Evolutionary conservation across 495 filamentous ascomycete genomes (phyloP).

Genomic region (Schizothecium vesticola): DNA sequence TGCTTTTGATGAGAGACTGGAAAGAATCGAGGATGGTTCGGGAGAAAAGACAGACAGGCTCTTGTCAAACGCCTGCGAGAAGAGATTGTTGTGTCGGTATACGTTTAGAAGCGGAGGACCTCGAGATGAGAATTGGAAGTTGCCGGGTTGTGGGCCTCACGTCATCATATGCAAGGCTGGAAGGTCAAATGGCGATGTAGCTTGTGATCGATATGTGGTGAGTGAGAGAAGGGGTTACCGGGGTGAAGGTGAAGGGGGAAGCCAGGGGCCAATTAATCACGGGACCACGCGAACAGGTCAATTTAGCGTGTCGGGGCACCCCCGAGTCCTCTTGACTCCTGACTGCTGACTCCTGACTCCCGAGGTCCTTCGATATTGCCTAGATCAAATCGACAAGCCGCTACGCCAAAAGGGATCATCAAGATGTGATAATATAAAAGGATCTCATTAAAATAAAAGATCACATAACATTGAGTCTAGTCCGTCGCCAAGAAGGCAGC

Average conservation of each 20-base stretch:
- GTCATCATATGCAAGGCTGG: background rate
- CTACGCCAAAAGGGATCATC: background rate
- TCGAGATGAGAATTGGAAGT: background rate
- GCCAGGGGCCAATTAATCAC: constrained; percentile 17
- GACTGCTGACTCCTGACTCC: background rate
- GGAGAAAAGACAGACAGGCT: background rate
- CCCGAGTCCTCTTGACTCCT: background rate
- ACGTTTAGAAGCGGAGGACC: background rate
- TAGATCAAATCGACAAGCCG: background rate
- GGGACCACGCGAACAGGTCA: constrained; percentile 20
- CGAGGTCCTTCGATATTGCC: background rate
- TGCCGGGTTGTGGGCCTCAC: background rate
- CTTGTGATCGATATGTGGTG: background rate
- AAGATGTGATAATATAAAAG: background rate
- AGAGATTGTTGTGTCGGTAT: background rate
- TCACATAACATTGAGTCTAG: background rate
- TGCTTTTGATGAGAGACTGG: background rate
- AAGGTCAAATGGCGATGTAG: background rate
- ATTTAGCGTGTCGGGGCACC: constrained; percentile 8
- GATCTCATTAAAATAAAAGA: background rate
- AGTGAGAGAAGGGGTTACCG: background rate
- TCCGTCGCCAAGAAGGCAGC: background rate
- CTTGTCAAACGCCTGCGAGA: background rate
- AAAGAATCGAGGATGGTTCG: background rate
- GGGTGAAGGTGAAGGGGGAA: background rate